Percentiles rank a stretch among this genome's conserved stretches.
These are phyloP conservation scores for Fusarium sp. DNA, from an alignment of 2,329 filamentous ascomycete species.

Conservation along the genomic window DNA sequence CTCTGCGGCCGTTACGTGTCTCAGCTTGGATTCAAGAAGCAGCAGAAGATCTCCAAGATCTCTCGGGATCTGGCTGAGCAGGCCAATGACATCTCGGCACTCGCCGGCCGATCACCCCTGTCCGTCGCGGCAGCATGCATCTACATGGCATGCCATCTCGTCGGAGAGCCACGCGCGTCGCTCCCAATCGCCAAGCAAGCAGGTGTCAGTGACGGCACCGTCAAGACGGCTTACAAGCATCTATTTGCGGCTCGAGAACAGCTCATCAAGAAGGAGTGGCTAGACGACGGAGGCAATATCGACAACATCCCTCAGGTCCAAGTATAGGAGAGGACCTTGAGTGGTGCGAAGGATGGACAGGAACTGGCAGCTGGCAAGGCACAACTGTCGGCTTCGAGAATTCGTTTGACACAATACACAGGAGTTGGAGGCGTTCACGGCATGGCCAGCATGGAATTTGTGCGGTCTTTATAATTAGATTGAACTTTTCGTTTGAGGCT, in stretches of 20 bases:
- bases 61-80: slow-evolving; percentile 84
- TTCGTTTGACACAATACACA: too few relatives aligned
- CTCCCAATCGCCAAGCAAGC: slow-evolving; percentile 89
- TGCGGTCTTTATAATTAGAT: not conserved
- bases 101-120: slow-evolving; percentile 93
- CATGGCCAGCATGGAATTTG: not conserved
- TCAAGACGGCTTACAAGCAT: slow-evolving; percentile 94
- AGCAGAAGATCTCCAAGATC: slow-evolving; percentile 83
- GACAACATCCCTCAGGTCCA: slow-evolving; percentile 75
- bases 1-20: slow-evolving; percentile 93
- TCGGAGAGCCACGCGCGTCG: slow-evolving; percentile 84
- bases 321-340: slow-evolving; percentile 39
- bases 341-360: too few relatives aligned
- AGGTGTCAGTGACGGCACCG: slow-evolving; percentile 96
- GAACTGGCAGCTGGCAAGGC: too few relatives aligned
- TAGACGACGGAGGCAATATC: slow-evolving; percentile 80
- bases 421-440: not conserved
- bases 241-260: slow-evolving; percentile 82
- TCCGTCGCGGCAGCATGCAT: slow-evolving; percentile 97
- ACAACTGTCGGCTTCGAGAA: too few relatives aligned
- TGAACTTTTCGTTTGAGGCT: not conserved
- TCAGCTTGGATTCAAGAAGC: slow-evolving; percentile 80
- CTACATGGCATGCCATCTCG: slow-evolving; percentile 92
- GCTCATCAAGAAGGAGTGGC: slow-evolving; percentile 83
- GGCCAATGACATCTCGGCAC: slow-evolving; percentile 82